Evolutionary conservation across 495 filamentous ascomycete species (phyloP), one percentile per base, ranked within the genome.

Genomic region (Achaetomiella virescens): DNA sequence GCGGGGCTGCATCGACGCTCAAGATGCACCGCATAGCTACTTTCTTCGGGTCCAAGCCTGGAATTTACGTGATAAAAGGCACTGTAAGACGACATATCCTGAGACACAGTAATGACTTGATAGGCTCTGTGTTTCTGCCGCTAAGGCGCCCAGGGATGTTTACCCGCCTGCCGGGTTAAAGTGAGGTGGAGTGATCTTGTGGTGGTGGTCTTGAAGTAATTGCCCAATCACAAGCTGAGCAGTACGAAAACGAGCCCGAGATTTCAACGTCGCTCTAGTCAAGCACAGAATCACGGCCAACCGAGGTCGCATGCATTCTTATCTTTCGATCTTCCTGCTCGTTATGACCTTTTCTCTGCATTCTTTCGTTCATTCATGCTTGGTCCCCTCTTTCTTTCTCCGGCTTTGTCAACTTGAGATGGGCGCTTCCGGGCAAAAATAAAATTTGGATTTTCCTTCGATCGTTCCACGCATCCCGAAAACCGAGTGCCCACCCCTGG

Each of bases 201-300:
- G 48, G n/a, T 12, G 48, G 22, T 27, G 48, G 36, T 14, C n/a
- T 14, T 21, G 27, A 1, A 24, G 4, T 24, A 31, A 45, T 57
- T 57, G 47, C 17, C 54, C 54, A 57, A 14, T 57, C 54, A 27
- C n/a, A 51, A 6, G 40, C 36, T 15, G 4, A 2, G n/a, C 6
- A 50, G 11, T 50, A 21, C 54, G 54, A 57, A 57, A 57, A 57
- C 54, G 47, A 51, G 37, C 6, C 24, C 37, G 42, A 42, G 37
- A 12, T 38, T 25, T 38, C 27, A 33, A 49, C 14, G 11, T 38
- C 12, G 36, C 11, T 11, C 5, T n/a, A 7, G 36, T 20, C n/a
- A 31, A 24, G 24, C 22, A 25, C 10, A 18, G n/a, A 43, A 22
- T 10, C 18, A 43, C 6, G 12, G 29, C 44, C 6, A 31, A 15